Conservation (phyloP, 1,284 basidiomycete genomes). For the Hymenochaete sp. region DNA sequence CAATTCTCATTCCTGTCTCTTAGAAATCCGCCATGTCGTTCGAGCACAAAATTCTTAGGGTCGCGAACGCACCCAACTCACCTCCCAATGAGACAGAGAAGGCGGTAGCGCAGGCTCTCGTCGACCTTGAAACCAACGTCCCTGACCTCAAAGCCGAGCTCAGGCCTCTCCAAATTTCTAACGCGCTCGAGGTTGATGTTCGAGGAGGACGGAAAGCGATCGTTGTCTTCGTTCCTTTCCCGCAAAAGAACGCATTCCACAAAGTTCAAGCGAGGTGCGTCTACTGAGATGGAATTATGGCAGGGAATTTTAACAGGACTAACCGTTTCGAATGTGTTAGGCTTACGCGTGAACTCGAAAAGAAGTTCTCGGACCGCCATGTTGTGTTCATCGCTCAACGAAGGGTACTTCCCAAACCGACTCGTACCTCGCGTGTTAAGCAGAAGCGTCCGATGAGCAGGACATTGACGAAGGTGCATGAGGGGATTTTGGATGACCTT, state of each 20-base stretch:
- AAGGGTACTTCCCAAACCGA: constrained; percentile 96
- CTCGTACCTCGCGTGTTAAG: constrained; percentile 84
- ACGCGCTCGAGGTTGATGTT: constrained; percentile 97
- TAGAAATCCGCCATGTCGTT: constrained; percentile 59
- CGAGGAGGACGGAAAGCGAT: constrained; percentile 99
- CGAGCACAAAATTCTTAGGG: constrained; percentile 86
- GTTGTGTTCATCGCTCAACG: constrained; percentile 99
- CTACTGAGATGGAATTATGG: not conserved
- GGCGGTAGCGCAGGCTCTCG: constrained; percentile 88
- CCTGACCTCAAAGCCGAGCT: constrained; percentile 97
- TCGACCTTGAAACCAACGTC: constrained; percentile 98
- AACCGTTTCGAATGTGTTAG: constrained; percentile 34
- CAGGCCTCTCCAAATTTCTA: constrained; percentile 92
- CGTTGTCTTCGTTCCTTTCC: constrained; percentile 96
- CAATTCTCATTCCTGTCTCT: too few species aligned
- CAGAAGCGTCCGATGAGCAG: constrained; percentile 97
- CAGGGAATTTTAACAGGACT: not conserved
- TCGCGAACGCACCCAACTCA: constrained; percentile 89
- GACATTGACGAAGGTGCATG: constrained; percentile 96
- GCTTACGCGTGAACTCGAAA: constrained; percentile 98
- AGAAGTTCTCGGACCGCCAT: constrained; percentile 99
- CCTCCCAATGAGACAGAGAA: constrained; percentile 90
- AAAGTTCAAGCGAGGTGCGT: constrained; percentile 95
- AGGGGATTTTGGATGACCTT: constrained; percentile 97
- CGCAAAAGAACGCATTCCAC: constrained; percentile 98